Percentiles rank a stretch among this genome's conserved stretches.
Conservation (phyloP, 495 filamentous ascomycete species). For the Astrothelium subdiscretum region DNA sequence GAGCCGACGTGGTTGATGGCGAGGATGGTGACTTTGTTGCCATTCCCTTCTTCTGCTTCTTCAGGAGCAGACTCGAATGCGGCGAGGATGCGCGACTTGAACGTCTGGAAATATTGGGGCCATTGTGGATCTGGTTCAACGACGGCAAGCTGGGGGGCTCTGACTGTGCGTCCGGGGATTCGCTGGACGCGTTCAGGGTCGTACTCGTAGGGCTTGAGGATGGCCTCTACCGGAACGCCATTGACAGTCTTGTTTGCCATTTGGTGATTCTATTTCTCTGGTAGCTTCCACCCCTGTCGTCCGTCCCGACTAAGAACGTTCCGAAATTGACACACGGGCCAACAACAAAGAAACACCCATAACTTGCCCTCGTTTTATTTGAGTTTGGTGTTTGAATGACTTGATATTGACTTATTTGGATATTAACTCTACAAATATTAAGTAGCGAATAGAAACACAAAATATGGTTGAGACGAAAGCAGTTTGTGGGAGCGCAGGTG, state of each 20-base stretch:
- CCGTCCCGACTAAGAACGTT: too few relatives aligned
- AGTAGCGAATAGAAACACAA: too few relatives aligned
- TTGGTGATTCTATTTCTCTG: conserved; percentile 9
- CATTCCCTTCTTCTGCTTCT: not conserved
- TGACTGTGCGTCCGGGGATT: conserved; percentile 11
- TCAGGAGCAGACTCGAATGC: conserved; percentile 21
- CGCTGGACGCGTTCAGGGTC: conserved; percentile 11
- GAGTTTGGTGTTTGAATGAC: too few relatives aligned
- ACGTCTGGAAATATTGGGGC: conserved; percentile 27
- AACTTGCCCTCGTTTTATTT: too few relatives aligned
- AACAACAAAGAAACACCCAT: too few relatives aligned
- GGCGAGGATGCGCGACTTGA: conserved; percentile 24
- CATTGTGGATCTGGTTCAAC: conserved; percentile 33
- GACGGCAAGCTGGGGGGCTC: conserved; percentile 21
- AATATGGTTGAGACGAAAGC: too few relatives aligned
- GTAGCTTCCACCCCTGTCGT: not conserved
- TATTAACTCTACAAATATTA: too few relatives aligned
- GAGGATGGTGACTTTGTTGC: conserved; percentile 12
- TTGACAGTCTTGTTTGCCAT: conserved; percentile 7
- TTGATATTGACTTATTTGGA: too few relatives aligned
- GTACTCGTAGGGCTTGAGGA: conserved; percentile 1
- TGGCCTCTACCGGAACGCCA: conserved; percentile 11
- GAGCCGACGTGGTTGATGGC: conserved; percentile 35
- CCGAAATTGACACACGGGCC: too few relatives aligned
- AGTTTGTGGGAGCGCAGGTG: too few relatives aligned